These are phyloP conservation scores for Fusarium sp. DNA, from an alignment of 2,329 filamentous ascomycete species.

Conservation along the genomic window DNA sequence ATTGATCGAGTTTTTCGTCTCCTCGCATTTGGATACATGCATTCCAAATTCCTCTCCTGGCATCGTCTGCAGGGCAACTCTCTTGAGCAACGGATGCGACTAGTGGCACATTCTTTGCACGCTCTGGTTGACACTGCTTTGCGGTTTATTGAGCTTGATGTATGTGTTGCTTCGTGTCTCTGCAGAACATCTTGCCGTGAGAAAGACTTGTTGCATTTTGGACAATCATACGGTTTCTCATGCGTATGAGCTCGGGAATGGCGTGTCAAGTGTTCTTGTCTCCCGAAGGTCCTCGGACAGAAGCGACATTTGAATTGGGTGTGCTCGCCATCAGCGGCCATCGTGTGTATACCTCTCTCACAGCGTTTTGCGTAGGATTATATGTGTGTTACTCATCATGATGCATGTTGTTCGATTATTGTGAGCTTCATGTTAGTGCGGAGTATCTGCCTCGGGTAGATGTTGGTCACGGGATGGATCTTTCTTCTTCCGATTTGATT, in stretches of 20 bases:
- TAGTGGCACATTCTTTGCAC: slow-evolving; percentile 30
- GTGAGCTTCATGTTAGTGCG: slow-evolving; percentile 7
- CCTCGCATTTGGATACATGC: slow-evolving; percentile 15
- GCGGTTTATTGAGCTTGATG: neutral
- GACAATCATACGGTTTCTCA: slow-evolving; percentile 35
- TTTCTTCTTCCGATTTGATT: slow-evolving; percentile 11
- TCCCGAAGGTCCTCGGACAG: slow-evolving; percentile 18
- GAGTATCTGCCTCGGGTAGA: neutral
- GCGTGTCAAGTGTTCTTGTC: slow-evolving; percentile 35
- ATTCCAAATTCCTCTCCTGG: slow-evolving; percentile 14
- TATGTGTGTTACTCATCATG: neutral
- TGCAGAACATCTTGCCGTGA: slow-evolving; percentile 33
- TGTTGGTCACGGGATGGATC: slow-evolving; percentile 6
- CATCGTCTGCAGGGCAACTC: slow-evolving; percentile 31
- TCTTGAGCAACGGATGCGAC: slow-evolving; percentile 38
- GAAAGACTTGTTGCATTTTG: slow-evolving; percentile 32
- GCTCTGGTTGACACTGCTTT: slow-evolving; percentile 20
- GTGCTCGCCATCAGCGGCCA: slow-evolving; percentile 4
- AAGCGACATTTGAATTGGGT: slow-evolving; percentile 5
- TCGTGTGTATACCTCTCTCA: neutral
- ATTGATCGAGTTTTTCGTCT: slow-evolving; percentile 9
- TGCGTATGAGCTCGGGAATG: slow-evolving; percentile 33
- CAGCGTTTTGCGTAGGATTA: neutral
- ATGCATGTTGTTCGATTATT: neutral
- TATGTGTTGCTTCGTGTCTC: slow-evolving; percentile 29